A percentile compares a stretch with the other conserved stretches of the same genome.
Conservation (phyloP, 2,329 filamentous ascomycete genomes). For the Cercospora sp. region DNA sequence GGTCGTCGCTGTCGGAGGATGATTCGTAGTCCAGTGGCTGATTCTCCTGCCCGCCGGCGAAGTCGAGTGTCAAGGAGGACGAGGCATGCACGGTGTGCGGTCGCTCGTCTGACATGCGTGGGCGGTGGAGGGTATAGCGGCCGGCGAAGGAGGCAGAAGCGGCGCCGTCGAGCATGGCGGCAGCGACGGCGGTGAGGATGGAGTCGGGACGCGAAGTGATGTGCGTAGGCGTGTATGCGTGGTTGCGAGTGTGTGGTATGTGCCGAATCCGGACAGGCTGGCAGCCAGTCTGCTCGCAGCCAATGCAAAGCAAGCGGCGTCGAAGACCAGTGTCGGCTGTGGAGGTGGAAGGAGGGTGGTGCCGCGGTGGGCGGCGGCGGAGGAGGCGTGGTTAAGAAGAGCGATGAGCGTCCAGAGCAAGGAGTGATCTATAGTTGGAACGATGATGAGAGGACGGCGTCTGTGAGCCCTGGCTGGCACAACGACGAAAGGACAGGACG, state of each 20-base stretch:
- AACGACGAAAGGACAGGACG: neutral
- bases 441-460: neutral
- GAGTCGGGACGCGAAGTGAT: neutral
- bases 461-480: neutral
- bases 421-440: slow-evolving; percentile 1
- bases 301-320: neutral
- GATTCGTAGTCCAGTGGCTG: slow-evolving; percentile 14
- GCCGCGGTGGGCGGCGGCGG: neutral
- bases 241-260: neutral
- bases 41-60: slow-evolving; percentile 22
- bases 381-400: neutral
- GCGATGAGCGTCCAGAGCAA: neutral
- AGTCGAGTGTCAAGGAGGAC: slow-evolving; percentile 15
- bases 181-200: neutral
- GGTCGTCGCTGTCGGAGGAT: slow-evolving; percentile 18
- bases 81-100: slow-evolving; percentile 32
- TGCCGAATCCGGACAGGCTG: neutral
- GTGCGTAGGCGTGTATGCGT: neutral
- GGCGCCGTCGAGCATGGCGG: slow-evolving; percentile 3
- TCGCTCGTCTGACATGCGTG: slow-evolving; percentile 18
- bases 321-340: neutral
- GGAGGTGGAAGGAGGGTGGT: neutral
- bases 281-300: neutral
- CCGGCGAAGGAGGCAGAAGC: neutral
- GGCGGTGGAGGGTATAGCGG: slow-evolving; percentile 4